Evolutionary conservation across 768 basidiomycete species (phyloP).

Genomic region (Fistulinella prunicolor): DNA sequence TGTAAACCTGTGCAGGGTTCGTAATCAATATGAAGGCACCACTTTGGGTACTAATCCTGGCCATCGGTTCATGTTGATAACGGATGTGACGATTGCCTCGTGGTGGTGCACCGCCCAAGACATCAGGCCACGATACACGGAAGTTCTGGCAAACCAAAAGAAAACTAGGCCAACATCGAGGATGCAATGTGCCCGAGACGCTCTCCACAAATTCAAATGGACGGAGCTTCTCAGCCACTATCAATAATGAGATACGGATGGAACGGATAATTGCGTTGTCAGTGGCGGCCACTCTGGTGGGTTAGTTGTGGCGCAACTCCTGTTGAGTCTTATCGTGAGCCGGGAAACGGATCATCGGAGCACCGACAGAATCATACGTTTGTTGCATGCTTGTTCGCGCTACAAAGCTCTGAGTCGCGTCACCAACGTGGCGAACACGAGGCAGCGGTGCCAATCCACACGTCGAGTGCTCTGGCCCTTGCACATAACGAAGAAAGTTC

Average conservation of each 20-base stretch:
- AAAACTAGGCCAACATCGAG: slow-evolving; percentile 23
- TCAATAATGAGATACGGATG: slow-evolving; percentile 16
- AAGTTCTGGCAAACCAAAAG: slow-evolving; percentile 3
- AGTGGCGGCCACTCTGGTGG: not conserved
- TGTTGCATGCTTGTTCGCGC: slow-evolving; percentile 4
- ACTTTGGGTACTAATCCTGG: slow-evolving; percentile 6
- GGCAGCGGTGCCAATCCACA: slow-evolving; percentile 11
- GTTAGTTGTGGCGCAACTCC: not conserved
- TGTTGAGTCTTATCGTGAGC: slow-evolving; percentile 19
- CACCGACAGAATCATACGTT: slow-evolving; percentile 1
- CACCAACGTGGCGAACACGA: slow-evolving; percentile 27
- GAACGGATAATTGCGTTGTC: slow-evolving; percentile 9
- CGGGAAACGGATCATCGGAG: slow-evolving; percentile 5
- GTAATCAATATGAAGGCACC: slow-evolving; percentile 24
- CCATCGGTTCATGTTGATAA: slow-evolving; percentile 15
- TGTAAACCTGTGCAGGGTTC: slow-evolving; percentile 18
- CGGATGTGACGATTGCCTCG: slow-evolving; percentile 19
- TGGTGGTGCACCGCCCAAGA: slow-evolving; percentile 25
- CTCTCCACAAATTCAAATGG: slow-evolving; percentile 25
- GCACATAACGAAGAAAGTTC: slow-evolving; percentile 7
- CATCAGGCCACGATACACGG: slow-evolving; percentile 19
- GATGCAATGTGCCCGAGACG: slow-evolving; percentile 25
- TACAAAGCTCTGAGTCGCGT: slow-evolving; percentile 6
- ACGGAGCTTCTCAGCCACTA: slow-evolving; percentile 22
- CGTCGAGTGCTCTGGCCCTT: slow-evolving; percentile 10